Evolutionary conservation across 2,329 filamentous ascomycete genomes (phyloP).

Genomic region (Samsoniella hepiali): DNA sequence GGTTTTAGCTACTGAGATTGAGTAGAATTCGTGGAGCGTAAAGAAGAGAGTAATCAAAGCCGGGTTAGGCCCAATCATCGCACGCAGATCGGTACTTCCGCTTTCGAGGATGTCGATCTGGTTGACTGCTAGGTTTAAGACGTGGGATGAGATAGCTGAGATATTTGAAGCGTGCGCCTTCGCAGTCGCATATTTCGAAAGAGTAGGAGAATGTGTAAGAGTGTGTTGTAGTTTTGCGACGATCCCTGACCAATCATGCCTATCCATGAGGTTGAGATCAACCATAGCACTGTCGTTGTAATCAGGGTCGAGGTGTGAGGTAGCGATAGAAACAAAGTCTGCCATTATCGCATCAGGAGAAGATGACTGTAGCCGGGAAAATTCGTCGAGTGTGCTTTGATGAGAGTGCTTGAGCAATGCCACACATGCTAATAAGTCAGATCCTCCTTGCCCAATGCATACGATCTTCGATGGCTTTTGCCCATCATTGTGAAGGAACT

Average conservation of each 20-base stretch:
- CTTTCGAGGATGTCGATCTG: conserved; percentile 19
- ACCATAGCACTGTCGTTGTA: conserved; percentile 15
- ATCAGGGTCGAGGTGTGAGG: conserved; percentile 12
- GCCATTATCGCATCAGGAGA: conserved; percentile 6
- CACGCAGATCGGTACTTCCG: conserved; percentile 16
- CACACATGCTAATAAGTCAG: conserved; percentile 21
- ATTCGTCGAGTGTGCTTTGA: conserved; percentile 16
- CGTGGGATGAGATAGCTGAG: conserved; percentile 19
- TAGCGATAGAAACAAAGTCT: conserved; percentile 1
- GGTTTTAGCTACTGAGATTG: conserved; percentile 20
- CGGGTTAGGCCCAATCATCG: conserved; percentile 19
- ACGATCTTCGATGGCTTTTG: conserved; percentile 18
- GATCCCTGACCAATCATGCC: conserved; percentile 22
- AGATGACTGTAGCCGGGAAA: conserved; percentile 7
- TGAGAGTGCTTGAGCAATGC: conserved; percentile 17
- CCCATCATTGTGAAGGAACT: conserved; percentile 10
- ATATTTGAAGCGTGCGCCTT: conserved; percentile 21
- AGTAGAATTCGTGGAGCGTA: conserved; percentile 24
- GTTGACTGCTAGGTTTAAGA: conserved; percentile 18
- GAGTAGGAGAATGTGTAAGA: conserved; percentile 20
- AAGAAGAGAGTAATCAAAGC: conserved; percentile 22
- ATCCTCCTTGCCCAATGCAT: conserved; percentile 22
- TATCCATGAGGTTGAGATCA: conserved; percentile 20
- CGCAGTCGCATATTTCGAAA: conserved; percentile 23
- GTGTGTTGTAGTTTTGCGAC: conserved; percentile 20